These are phyloP conservation scores for Thelonectria olida DNA, from an alignment of 2,329 filamentous ascomycete species.

Conservation along the genomic window DNA sequence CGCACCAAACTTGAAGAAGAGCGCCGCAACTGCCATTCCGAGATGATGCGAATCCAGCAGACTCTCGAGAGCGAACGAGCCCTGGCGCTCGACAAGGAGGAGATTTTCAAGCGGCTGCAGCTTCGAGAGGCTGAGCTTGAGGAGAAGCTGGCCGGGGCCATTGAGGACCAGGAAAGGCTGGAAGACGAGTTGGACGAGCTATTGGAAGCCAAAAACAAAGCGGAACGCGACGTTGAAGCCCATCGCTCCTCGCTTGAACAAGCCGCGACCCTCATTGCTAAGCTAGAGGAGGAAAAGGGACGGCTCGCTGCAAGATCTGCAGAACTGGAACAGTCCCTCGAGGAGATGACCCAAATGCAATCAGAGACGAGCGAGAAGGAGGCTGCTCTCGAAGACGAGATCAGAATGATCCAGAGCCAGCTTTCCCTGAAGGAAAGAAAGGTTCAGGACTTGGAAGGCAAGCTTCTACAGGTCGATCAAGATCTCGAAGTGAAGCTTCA, in stretches of 20 bases:
- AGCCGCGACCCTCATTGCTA: conserved; percentile 85
- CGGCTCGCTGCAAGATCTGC: conserved; percentile 73
- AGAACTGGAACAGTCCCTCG: conserved; percentile 75
- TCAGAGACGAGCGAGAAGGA: conserved; percentile 81
- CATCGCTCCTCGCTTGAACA: conserved; percentile 88
- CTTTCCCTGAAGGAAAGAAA: conserved; percentile 90
- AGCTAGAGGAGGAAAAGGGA: conserved; percentile 86
- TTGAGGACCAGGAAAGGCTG: conserved; percentile 92
- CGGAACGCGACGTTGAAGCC: conserved; percentile 84
- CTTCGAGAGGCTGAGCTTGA: conserved; percentile 89
- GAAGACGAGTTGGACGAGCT: conserved; percentile 94
- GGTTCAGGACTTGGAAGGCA: conserved; percentile 84
- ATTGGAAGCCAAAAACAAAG: conserved; percentile 86
- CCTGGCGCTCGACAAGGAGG: conserved; percentile 96
- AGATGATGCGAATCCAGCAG: conserved; percentile 90
- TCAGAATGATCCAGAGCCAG: conserved; percentile 92
- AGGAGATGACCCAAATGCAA: conserved; percentile 75
- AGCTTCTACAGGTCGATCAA: conserved; percentile 85
- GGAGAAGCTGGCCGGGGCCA: conserved; percentile 90
- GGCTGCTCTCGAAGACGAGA: conserved; percentile 79
- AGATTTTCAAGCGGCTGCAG: conserved; percentile 97
- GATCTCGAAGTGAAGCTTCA: conserved; percentile 88
- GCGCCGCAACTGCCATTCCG: conserved; percentile 83
- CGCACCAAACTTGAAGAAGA: conserved; percentile 90
- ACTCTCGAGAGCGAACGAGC: conserved; percentile 95